A percentile compares a stretch with the other conserved stretches of the same genome.
Conservation (phyloP, 1,139 yeast species). For the Trichomonascaceae sp. region DNA sequence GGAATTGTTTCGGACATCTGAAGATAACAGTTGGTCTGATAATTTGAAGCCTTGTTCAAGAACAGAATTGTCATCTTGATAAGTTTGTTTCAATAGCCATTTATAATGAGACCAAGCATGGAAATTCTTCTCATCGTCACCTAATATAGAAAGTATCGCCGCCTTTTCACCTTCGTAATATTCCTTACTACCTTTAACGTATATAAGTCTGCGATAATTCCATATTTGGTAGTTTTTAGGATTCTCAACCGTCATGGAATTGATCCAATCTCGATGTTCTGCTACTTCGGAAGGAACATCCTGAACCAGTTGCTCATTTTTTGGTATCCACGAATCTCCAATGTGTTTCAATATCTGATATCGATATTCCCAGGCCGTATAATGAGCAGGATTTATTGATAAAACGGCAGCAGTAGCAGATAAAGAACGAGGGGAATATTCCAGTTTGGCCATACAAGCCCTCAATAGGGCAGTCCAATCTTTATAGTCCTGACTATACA, state of each 20-base stretch:
- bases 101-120: slow-evolving; percentile 93
- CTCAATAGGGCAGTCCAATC: slow-evolving; percentile 55
- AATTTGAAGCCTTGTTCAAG: slow-evolving; percentile 46
- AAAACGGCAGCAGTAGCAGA: slow-evolving; percentile 60
- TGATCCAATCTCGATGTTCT: slow-evolving; percentile 58
- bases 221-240: slow-evolving; percentile 94
- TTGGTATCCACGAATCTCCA: slow-evolving; percentile 27
- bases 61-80: slow-evolving; percentile 11
- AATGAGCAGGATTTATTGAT: slow-evolving; percentile 76
- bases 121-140: slow-evolving; percentile 80
- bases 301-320: slow-evolving; percentile 36
- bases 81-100: slow-evolving; percentile 62
- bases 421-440: slow-evolving; percentile 66
- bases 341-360: slow-evolving; percentile 43
- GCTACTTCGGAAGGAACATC: slow-evolving; percentile 15
- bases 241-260: slow-evolving; percentile 62
- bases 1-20: slow-evolving; percentile 80
- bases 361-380: slow-evolving; percentile 83
- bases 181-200: slow-evolving; percentile 12
- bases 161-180: slow-evolving; percentile 54
- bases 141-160: slow-evolving; percentile 58
- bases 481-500: slow-evolving; percentile 69
- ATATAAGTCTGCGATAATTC: slow-evolving; percentile 67
- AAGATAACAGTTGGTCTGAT: slow-evolving; percentile 43
- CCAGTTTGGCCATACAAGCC: slow-evolving; percentile 54